A percentile compares a stretch with the other conserved stretches of the same genome.
Evolutionary conservation across 352 stramenopile genomes (phyloP).

Genomic region (Globisporangium echinulatum): DNA sequence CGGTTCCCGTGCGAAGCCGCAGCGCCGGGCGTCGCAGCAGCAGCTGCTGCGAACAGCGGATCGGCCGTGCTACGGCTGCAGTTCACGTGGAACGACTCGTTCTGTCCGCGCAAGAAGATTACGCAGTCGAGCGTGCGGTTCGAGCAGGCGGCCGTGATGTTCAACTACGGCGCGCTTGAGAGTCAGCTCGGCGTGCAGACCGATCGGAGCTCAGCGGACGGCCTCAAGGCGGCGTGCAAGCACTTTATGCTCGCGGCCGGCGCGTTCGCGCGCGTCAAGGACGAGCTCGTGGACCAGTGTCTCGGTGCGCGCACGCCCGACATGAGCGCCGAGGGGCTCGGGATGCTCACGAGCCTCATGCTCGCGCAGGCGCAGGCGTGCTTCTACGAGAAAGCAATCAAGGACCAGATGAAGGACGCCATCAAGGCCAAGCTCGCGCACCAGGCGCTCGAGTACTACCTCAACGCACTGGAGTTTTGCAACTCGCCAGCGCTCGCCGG

Average conservation of each 20-base stretch:
- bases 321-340: constrained; percentile 56
- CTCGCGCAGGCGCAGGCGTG: constrained; percentile 84
- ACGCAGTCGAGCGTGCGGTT: constrained; percentile 56
- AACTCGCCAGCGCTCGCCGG: constrained; percentile 39
- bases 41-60: not conserved
- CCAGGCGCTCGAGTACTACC: constrained; percentile 67
- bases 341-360: constrained; percentile 70
- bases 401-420: constrained; percentile 78
- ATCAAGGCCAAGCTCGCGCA: constrained; percentile 82
- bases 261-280: constrained; percentile 56
- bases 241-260: constrained; percentile 85
- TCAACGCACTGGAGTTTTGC: constrained; percentile 45
- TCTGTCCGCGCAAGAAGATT: constrained; percentile 83
- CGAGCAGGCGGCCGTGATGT: constrained; percentile 81
- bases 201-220: constrained; percentile 63
- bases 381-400: constrained; percentile 90
- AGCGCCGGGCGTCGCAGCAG: constrained; percentile 5
- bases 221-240: constrained; percentile 75
- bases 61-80: constrained; percentile 36
- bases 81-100: constrained; percentile 91
- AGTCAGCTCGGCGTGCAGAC: constrained; percentile 77
- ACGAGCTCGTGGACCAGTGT: constrained; percentile 38
- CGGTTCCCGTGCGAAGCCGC: constrained; percentile 48
- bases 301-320: constrained; percentile 43
- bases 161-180: constrained; percentile 81